These are phyloP conservation scores for Ceratobasidium sp. DNA, from an alignment of 1,284 basidiomycete species.

Conservation along the genomic window DNA sequence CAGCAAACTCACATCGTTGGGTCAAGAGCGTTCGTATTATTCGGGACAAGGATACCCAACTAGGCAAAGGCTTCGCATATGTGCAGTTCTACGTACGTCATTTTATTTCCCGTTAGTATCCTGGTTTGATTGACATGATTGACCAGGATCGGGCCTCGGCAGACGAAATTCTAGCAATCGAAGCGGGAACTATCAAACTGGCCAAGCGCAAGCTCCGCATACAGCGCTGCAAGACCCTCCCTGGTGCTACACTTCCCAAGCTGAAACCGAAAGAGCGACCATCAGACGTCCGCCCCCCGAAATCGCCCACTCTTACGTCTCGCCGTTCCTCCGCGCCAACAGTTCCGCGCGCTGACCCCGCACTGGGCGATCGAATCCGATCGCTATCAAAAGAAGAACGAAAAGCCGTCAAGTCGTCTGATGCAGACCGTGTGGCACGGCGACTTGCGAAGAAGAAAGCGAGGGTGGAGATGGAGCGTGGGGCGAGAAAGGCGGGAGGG, in stretches of 20 bases:
- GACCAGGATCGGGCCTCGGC: constrained; percentile 84
- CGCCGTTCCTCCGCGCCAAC: background rate
- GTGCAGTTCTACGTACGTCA: constrained; percentile 77
- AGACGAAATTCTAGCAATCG: constrained; percentile 85
- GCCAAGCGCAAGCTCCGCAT: constrained; percentile 89
- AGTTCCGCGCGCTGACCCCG: constrained; percentile 78
- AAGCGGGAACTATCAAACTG: constrained; percentile 78
- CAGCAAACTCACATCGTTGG: constrained; percentile 55
- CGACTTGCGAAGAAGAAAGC: constrained; percentile 88
- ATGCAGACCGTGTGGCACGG: constrained; percentile 80
- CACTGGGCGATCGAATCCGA: constrained; percentile 76
- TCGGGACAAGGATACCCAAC: constrained; percentile 89
- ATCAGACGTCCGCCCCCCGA: constrained; percentile 42
- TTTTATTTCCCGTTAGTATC: constrained; percentile 22
- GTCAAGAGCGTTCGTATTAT: constrained; percentile 88
- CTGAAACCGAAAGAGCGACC: constrained; percentile 32
- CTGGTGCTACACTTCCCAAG: constrained; percentile 44
- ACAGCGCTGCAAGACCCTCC: constrained; percentile 76
- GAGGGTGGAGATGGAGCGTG: constrained; percentile 59
- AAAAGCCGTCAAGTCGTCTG: constrained; percentile 78
- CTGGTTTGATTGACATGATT: too few species aligned
- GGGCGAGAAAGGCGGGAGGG: constrained; percentile 40
- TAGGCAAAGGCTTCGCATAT: constrained; percentile 98
- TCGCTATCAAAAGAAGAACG: constrained; percentile 84
- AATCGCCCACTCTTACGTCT: background rate